phyloP scores from a whole-genome alignment of 148 eudicot species.

The Silene conica region DNA sequence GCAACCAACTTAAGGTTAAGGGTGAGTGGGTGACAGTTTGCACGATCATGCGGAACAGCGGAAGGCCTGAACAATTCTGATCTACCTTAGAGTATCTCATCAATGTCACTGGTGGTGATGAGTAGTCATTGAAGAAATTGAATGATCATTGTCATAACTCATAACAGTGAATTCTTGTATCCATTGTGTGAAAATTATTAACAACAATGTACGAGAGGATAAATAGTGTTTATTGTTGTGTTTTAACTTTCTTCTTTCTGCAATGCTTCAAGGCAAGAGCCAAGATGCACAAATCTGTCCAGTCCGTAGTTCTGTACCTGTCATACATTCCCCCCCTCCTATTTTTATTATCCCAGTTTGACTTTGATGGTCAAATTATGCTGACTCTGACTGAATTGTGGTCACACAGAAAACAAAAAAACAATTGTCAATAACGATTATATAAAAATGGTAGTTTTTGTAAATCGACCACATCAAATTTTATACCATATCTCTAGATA shows the following conservation, averaged over 20 bases:
- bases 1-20: not conserved
- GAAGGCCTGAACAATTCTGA: not conserved
- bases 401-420: not conserved
- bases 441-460: not conserved
- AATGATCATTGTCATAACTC: too few species aligned
- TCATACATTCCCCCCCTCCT: not conserved
- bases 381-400: not conserved
- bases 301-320: not conserved
- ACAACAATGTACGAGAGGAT: not conserved
- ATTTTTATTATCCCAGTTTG: not conserved
- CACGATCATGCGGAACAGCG: not conserved
- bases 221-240: not conserved
- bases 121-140: too few species aligned
- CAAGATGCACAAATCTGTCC: not conserved
- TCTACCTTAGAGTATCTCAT: not conserved
- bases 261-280: not conserved
- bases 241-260: not conserved
- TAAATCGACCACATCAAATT: not conserved
- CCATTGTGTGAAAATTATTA: not conserved
- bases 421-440: too few species aligned
- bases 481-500: not conserved
- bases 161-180: not conserved
- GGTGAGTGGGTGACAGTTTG: not conserved
- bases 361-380: not conserved
- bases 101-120: too few species aligned